These are phyloP conservation scores for Colletotrichum cuscutae DNA, from an alignment of 2,329 filamentous ascomycete genomes.

Conservation along the genomic window DNA sequence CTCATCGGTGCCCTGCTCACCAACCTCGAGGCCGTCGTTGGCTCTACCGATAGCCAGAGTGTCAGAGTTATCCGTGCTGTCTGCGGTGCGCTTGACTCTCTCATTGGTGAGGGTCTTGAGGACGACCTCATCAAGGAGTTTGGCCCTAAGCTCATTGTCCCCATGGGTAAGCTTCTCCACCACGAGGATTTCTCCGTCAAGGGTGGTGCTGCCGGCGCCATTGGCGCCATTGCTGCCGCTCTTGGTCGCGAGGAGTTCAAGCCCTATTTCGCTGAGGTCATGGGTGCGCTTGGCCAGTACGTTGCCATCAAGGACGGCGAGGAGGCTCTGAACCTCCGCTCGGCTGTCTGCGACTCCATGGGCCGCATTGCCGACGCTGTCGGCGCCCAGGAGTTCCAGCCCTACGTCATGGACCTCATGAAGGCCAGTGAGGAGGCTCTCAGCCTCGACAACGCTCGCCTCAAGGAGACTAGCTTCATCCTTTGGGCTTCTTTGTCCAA, in stretches of 20 bases:
- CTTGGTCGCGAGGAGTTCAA: conserved; percentile 85
- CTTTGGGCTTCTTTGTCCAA: conserved; percentile 95
- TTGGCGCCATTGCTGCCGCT: conserved; percentile 90
- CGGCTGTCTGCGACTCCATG: conserved; percentile 91
- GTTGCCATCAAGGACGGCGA: conserved; percentile 88
- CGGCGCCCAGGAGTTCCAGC: conserved; percentile 86
- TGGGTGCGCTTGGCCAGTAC: conserved; percentile 88
- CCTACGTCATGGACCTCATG: conserved; percentile 92
- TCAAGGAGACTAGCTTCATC: conserved; percentile 97
- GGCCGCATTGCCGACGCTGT: conserved; percentile 92
- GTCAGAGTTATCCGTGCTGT: conserved; percentile 89
- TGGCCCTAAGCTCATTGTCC: conserved; percentile 82
- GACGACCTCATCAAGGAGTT: conserved; percentile 84
- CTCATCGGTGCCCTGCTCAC: conserved; percentile 87
- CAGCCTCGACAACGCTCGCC: conserved; percentile 85
- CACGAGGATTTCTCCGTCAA: conserved; percentile 92
- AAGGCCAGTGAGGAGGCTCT: conserved; percentile 91
- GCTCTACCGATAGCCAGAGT: conserved; percentile 77
- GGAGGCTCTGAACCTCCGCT: conserved; percentile 89
- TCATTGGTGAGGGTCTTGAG: conserved; percentile 88
- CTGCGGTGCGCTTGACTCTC: conserved; percentile 89
- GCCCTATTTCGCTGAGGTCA: conserved; percentile 91
- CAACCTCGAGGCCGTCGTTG: conserved; percentile 86
- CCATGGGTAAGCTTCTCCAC: conserved; percentile 84
- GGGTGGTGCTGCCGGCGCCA: conserved; percentile 86